phyloP scores from a whole-genome alignment of 768 basidiomycete species.

The Fomitopsis pulvina region DNA sequence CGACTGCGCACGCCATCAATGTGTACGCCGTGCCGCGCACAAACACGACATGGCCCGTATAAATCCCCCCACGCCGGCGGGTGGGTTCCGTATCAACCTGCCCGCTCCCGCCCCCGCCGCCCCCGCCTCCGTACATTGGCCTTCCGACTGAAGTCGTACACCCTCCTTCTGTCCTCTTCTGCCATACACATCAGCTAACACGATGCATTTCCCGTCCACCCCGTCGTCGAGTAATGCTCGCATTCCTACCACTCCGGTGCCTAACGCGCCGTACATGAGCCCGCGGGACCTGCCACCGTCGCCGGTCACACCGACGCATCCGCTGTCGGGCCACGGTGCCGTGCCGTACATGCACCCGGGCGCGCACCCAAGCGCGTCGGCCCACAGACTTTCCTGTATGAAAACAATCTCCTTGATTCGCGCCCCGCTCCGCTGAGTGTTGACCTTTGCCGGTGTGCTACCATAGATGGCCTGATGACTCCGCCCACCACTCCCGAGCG shows the following conservation, averaged over 20 bases:
- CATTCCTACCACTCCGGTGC: conserved; percentile 11
- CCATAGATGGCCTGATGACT: conserved; percentile 16
- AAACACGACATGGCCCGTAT: conserved; percentile 6
- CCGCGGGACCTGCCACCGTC: conserved; percentile 10
- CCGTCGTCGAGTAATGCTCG: conserved; percentile 9
- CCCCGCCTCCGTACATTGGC: background rate
- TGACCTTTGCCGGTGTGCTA: background rate
- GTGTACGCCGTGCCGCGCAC: background rate
- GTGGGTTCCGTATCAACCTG: conserved; percentile 3
- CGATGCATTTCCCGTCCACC: conserved; percentile 6
- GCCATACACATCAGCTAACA: background rate
- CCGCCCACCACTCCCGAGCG: conserved; percentile 14
- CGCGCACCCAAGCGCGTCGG: background rate
- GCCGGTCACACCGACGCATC: conserved; percentile 7
- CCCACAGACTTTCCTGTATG: conserved; percentile 7
- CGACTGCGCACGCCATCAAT: conserved; percentile 6
- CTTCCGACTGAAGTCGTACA: background rate
- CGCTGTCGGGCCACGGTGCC: conserved; percentile 2
- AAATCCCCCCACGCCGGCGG: conserved; percentile 10
- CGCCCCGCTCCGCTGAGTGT: conserved; percentile 2
- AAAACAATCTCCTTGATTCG: conserved; percentile 1
- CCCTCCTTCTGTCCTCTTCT: background rate
- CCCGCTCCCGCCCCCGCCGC: conserved; percentile 8
- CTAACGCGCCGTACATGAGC: conserved; percentile 14
- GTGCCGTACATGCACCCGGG: conserved; percentile 7